Evolutionary conservation across 2,329 filamentous ascomycete species (phyloP).

Genomic region (Decorospora gaudefroyi): DNA sequence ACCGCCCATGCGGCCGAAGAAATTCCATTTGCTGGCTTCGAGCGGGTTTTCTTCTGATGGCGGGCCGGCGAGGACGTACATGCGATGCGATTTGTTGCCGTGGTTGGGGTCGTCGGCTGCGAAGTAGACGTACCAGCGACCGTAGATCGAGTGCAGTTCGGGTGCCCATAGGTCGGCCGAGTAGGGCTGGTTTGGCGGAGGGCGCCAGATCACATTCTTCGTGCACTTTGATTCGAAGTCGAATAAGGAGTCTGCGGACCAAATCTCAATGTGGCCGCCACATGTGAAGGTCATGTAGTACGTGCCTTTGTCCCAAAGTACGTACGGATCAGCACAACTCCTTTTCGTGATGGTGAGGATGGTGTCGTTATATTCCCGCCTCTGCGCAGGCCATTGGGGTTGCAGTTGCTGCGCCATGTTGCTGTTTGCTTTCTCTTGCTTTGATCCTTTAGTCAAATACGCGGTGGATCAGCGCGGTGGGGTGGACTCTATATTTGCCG

Average conservation of each 20-base stretch:
- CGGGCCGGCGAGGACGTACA: slow-evolving; percentile 54
- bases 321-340: slow-evolving; percentile 53
- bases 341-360: slow-evolving; percentile 51
- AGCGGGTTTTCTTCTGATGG: slow-evolving; percentile 37
- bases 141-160: slow-evolving; percentile 58
- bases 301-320: slow-evolving; percentile 49
- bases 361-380: slow-evolving; percentile 44
- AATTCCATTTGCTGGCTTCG: slow-evolving; percentile 46
- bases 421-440: background rate
- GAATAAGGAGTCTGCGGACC: slow-evolving; percentile 49
- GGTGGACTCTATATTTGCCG: background rate
- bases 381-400: slow-evolving; percentile 9
- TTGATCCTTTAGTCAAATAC: background rate
- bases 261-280: slow-evolving; percentile 53
- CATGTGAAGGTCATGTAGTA: slow-evolving; percentile 56
- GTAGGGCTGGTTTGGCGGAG: slow-evolving; percentile 51
- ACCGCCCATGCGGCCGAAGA: slow-evolving; percentile 49
- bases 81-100: slow-evolving; percentile 53
- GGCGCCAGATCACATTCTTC: slow-evolving; percentile 51
- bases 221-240: slow-evolving; percentile 47
- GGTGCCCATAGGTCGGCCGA: slow-evolving; percentile 60
- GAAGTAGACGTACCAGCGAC: slow-evolving; percentile 61
- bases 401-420: slow-evolving; percentile 13
- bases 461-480: background rate
- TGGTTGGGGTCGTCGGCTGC: slow-evolving; percentile 49